Base-by-base conservation (phyloP, 805 yeast genomes). In the Millerozyma acaciae region DNA sequence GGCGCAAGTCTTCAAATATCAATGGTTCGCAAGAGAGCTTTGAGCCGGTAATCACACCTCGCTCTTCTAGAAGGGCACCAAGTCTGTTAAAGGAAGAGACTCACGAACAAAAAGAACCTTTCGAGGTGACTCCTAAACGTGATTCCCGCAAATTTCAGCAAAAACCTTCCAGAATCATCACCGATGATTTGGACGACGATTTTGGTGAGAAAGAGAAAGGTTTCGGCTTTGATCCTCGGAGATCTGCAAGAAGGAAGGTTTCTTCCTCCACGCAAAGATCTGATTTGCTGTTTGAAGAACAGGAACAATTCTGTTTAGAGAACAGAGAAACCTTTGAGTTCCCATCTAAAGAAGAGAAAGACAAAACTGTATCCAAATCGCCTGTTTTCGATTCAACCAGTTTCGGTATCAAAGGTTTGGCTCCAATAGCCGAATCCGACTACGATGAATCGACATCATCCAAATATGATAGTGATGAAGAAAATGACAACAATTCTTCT, bases 381-480 rank as follows among this genome's bases (percentile, higher is more conserved):
- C 24, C 38, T 13, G 34, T 50, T 6, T 52, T 58, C 33, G 60
- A 59, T 37, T 41, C 35, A 30, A 39, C 39, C 31, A 50, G 57
- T 23, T 52, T 48, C 43, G 57, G 53, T 6, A 38, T 51, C 13
- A 50, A 52, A 32, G 65, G 62, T 2, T 60, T 66, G 40, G 62
- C 60, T 14, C 68, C 70, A 20, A 62, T 63, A 45, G 60, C 48
- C 15, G 70, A 65, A 45, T 37, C 49, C 12, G 60, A 53, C 18
- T 51, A 45, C 33, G 55, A 49, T 32, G 64, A 58, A 34, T 50
- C 51, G 33, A 47, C 52, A 10, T 51, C 64, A 4, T 59, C 65
- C 8, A 54, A 51, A 32, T 62, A 62, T 37, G 56, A 49, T 12
- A 48, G 57, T 34, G 58, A 54, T 19, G 32, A 34, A 10, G 32